Conservation (phyloP, 2,329 filamentous ascomycete species). For the Aspergillus brasiliensis region DNA sequence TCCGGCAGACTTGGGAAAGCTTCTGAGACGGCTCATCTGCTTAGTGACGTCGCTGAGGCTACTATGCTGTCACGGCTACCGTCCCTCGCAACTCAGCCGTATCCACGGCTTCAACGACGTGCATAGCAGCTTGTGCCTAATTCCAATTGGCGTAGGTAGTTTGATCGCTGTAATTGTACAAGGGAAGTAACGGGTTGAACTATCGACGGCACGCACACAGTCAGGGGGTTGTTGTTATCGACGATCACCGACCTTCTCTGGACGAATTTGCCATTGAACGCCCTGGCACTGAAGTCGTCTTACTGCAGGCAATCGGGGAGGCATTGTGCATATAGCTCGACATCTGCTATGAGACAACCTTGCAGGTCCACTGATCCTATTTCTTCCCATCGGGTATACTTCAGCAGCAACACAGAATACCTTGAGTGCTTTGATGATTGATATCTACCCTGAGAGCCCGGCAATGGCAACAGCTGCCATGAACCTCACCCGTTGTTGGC, state of each 20-base stretch:
- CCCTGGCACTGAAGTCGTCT: slow-evolving; percentile 36
- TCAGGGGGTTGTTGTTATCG: neutral
- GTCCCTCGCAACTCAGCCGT: neutral
- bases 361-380: slow-evolving; percentile 35
- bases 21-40: too few species aligned
- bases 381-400: slow-evolving; percentile 38
- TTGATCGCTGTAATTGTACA: neutral
- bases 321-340: slow-evolving; percentile 37
- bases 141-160: neutral
- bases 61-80: neutral
- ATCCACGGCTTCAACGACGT: slow-evolving; percentile 5
- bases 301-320: slow-evolving; percentile 36
- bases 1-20: too few species aligned
- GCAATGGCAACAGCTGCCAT: slow-evolving; percentile 45
- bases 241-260: neutral
- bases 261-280: slow-evolving; percentile 38
- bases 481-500: slow-evolving; percentile 43
- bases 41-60: neutral
- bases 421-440: slow-evolving; percentile 49
- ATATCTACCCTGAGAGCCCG: slow-evolving; percentile 40
- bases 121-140: slow-evolving; percentile 1
- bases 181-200: slow-evolving; percentile 2
- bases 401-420: slow-evolving; percentile 42
- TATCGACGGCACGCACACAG: neutral
- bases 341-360: slow-evolving; percentile 32